Evolutionary conservation across 2,329 filamentous ascomycete species (phyloP), one percentile per base, ranked within the genome.

Genomic region (Hypoxylon sp.): DNA sequence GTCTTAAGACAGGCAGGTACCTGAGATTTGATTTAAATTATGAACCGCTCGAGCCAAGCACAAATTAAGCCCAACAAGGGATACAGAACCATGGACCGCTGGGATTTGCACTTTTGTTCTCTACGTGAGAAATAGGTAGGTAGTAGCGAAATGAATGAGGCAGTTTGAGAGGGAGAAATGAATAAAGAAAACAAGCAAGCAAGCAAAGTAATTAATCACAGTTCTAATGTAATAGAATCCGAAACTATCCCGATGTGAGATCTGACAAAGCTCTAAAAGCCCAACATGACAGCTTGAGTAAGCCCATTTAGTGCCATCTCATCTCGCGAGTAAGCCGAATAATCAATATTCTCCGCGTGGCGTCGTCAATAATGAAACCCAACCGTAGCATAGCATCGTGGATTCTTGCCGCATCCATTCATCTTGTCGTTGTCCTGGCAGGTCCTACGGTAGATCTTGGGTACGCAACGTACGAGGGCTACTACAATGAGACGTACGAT

Each of bases 391-490:
- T 70, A 52, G 48, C 5, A 50, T 55, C 57, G 53, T 67, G 64
- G 35, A 50, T 63, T 59, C 35, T 67, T 59, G 53, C 64, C 44
- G 53, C 50, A 24, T 46, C 26, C 17, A 13, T 57, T 44, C 54
- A 42, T 26, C 33, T 44, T 13, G 24, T 24, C 33, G 26, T 50
- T 37, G 37, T 54, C 13, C 22, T 65, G 11, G 46, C 60, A 5
- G 31, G 37, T n/a, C 63, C 67, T 58, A 57, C 50, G 6, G 72
- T 76, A 57, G 65, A 72, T 60, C 71, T 76, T 44, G 74, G 74
- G 14, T 76, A 76, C 47, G 73, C 74, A n/a, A 74, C 67, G 19
- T 76, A 76, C 22, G 67, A 70, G 29, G 73, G 74, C 17, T 74
- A 73, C 39, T 75, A 74, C 46, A 74, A 75, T 47, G 67, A 69